Conservation (phyloP, 2,329 filamentous ascomycete genomes). For the Talaromyces sp. region DNA sequence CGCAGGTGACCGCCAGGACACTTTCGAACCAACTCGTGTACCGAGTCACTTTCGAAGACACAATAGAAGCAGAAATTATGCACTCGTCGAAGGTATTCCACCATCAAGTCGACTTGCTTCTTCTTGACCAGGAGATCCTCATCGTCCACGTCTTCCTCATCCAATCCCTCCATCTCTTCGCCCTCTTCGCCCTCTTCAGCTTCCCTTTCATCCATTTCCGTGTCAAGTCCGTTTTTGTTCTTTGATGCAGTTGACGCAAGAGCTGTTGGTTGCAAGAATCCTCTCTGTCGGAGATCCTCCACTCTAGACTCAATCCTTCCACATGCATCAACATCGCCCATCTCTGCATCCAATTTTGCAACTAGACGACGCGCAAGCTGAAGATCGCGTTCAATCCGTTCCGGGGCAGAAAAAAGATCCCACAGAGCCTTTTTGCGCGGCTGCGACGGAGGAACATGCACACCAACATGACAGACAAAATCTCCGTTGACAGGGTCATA, state of each 20-base stretch:
- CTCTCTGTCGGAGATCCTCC: conserved; percentile 73
- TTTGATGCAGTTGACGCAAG: conserved; percentile 42
- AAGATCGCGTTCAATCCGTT: conserved; percentile 88
- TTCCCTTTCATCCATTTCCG: conserved; percentile 37
- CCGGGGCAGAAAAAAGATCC: conserved; percentile 93
- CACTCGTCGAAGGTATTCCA: conserved; percentile 93
- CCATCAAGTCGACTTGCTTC: conserved; percentile 92
- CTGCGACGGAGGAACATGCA: conserved; percentile 83
- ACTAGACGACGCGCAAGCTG: conserved; percentile 78
- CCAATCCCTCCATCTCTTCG: conserved; percentile 70
- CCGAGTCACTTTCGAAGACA: conserved; percentile 95
- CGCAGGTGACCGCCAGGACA: conserved; percentile 97
- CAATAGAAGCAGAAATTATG: conserved; percentile 99
- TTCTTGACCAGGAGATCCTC: conserved; percentile 88
- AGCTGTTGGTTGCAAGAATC: conserved; percentile 67
- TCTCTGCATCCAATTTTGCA: conserved; percentile 78
- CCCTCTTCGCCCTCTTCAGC: conserved; percentile 82
- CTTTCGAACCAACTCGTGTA: conserved; percentile 92
- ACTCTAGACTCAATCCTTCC: conserved; percentile 83
- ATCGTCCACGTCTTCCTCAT: conserved; percentile 74
- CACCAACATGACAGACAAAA: conserved; percentile 95
- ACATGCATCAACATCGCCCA: conserved; percentile 74
- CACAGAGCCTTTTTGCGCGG: conserved; percentile 93
- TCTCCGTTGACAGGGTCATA: conserved; percentile 91
- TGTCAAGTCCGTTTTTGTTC: conserved; percentile 52